Conservation (phyloP, 768 basidiomycete species). For the Collybia nuda region DNA sequence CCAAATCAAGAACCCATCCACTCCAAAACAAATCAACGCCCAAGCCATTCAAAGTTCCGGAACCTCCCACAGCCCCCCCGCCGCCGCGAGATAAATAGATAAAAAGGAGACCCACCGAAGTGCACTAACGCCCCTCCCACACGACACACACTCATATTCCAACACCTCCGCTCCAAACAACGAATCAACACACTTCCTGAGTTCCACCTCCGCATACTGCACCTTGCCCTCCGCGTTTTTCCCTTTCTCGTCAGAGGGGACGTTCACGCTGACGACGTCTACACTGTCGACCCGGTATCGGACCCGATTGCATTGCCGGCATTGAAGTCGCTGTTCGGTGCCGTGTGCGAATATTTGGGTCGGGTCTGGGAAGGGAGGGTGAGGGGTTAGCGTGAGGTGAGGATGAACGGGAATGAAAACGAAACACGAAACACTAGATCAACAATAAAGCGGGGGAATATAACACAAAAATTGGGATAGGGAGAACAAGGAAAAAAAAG, state of each 20-base stretch:
- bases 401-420: too few species aligned
- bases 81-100: background rate
- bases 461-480: too few species aligned
- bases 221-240: conserved; percentile 54
- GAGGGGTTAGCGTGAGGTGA: too few species aligned
- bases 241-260: conserved; percentile 48
- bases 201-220: conserved; percentile 58
- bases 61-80: too few species aligned
- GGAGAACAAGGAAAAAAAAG: too few species aligned
- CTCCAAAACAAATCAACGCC: conserved; percentile 5
- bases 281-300: conserved; percentile 76
- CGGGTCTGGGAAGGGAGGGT: conserved; percentile 43
- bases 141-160: conserved; percentile 81
- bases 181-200: conserved; percentile 61
- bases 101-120: conserved; percentile 55
- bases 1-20: too few species aligned
- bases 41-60: too few species aligned
- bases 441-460: too few species aligned
- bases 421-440: too few species aligned
- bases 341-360: conserved; percentile 80
- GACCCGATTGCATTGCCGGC: conserved; percentile 73
- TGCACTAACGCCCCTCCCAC: conserved; percentile 67
- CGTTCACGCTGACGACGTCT: conserved; percentile 79
- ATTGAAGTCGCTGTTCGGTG: conserved; percentile 86
- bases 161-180: conserved; percentile 61